Evolutionary conservation across 2,329 filamentous ascomycete species (phyloP).

Genomic region (Xylariaceae sp.): DNA sequence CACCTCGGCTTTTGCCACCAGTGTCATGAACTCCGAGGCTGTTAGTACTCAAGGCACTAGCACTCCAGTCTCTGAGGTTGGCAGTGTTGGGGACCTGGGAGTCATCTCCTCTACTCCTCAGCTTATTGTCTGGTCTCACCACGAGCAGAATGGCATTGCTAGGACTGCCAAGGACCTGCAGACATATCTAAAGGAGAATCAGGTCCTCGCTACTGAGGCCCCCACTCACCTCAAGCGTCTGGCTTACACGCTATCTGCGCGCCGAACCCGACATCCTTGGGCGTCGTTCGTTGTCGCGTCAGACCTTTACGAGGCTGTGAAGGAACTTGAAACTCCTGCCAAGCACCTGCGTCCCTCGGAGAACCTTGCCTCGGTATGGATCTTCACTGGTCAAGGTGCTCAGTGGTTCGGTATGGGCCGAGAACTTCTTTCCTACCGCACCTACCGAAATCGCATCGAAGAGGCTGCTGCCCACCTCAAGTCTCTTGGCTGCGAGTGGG

Average conservation of each 20-base stretch:
- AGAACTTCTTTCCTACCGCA: conserved; percentile 39
- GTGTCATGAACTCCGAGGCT: conserved; percentile 31
- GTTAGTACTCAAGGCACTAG: conserved; percentile 31
- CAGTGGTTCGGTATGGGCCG: conserved; percentile 43
- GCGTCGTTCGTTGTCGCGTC: conserved; percentile 38
- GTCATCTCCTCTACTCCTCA: conserved; percentile 35
- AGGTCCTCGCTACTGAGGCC: conserved; percentile 31
- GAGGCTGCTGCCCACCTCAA: conserved; percentile 37
- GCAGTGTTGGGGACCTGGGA: conserved; percentile 31
- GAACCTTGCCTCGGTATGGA: conserved; percentile 34
- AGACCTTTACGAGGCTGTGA: conserved; percentile 30
- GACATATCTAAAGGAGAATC: conserved; percentile 31
- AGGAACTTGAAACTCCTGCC: conserved; percentile 33
- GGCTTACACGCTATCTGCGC: conserved; percentile 35
- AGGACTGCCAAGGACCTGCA: conserved; percentile 36
- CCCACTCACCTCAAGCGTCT: conserved; percentile 32
- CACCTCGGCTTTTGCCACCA: conserved; percentile 31
- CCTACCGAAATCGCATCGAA: conserved; percentile 36
- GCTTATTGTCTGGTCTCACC: conserved; percentile 39
- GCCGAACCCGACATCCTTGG: conserved; percentile 38
- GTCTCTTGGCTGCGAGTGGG: conserved; percentile 37
- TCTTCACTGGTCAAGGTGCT: conserved; percentile 43
- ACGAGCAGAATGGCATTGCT: conserved; percentile 38
- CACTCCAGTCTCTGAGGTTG: conserved; percentile 36
- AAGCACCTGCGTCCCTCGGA: conserved; percentile 35